A percentile compares a stretch with the other conserved stretches of the same genome.
Conservation (phyloP, 1,284 basidiomycete genomes). For the Trichosporon sp. region DNA sequence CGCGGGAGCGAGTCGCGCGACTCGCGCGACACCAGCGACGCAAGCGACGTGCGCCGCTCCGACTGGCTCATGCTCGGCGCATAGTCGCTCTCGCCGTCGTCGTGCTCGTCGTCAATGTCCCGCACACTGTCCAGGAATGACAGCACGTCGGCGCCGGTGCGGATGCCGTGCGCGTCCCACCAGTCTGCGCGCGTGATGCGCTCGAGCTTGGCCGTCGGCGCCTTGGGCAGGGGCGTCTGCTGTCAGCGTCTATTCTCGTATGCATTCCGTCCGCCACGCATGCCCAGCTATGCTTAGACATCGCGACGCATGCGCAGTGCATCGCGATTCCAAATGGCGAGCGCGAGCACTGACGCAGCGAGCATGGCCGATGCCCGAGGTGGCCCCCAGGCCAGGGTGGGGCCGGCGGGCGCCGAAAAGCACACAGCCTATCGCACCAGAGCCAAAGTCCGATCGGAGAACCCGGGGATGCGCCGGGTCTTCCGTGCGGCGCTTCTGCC, state of each 20-base stretch:
- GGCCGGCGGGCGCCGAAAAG: neutral
- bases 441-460: neutral
- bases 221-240: neutral
- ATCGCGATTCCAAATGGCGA: no score
- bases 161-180: conserved; percentile 16
- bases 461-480: neutral
- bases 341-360: no score
- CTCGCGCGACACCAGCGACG: neutral
- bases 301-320: no score
- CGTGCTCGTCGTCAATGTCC: neutral
- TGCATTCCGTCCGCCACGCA: neutral
- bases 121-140: conserved; percentile 6
- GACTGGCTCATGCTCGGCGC: neutral
- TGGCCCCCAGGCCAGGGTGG: neutral
- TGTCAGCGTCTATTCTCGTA: neutral
- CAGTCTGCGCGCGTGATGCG: conserved; percentile 15
- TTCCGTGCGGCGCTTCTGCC: neutral
- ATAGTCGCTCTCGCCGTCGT: neutral
- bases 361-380: neutral
- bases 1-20: neutral
- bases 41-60: neutral
- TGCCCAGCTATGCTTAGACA: neutral
- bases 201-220: conserved; percentile 18
- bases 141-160: conserved; percentile 9
- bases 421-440: neutral